Evolutionary conservation across 2,329 filamentous ascomycete genomes (phyloP), one percentile per base, ranked within the genome.

Genomic region (Cadophora sp.): DNA sequence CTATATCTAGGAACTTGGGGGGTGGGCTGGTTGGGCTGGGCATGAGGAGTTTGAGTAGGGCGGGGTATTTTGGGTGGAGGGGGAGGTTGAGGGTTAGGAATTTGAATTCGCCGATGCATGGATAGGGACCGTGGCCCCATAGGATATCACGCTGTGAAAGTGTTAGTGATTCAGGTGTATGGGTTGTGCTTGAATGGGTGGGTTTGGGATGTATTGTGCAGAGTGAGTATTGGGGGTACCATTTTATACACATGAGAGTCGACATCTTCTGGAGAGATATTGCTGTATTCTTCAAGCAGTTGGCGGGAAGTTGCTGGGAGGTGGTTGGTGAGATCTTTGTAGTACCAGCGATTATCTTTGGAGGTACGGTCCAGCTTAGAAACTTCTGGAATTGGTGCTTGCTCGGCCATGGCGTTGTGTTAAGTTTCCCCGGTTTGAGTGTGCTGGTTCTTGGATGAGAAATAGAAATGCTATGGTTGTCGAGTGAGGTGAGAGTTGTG

Each of bases 1-100:
- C 79, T 0, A 81, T 69, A 66, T 81, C 80, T 18, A 81, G 74
- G 7, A 80, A 69, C 3, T 43, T 60, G 0, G 68, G 66, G 33
- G 62, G 41, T 50, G 22, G 33, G 16, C 16, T n/a, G 0, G 53
- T 41, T 9, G 60, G 59, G 16, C 64, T 47, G 11, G 50, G 18
- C 7, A 59, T 24, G 16, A 72, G 53, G 18, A 66, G 69, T 22
- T 48, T 36, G 13, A 71, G 58, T 11, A 71, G 58, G 9, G 55
- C 51, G 13, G 53, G 56, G 55, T 71, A 72, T 16, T 47, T 33
- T 22, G 66, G 70, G 60, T 65, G 64, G n/a, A 33, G 51, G 20
- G 61, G 39, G 4, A 73, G 62, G n/a, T 56, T 64, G 9, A 64
- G 56, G 3, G 41, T 45, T 5, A 74, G 60, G 67, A 73, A 73